Percentiles rank a stretch among this genome's conserved stretches.
Evolutionary conservation across 2,329 filamentous ascomycete species (phyloP).

Genomic region (Chrysoporthe deuterocubensis): DNA sequence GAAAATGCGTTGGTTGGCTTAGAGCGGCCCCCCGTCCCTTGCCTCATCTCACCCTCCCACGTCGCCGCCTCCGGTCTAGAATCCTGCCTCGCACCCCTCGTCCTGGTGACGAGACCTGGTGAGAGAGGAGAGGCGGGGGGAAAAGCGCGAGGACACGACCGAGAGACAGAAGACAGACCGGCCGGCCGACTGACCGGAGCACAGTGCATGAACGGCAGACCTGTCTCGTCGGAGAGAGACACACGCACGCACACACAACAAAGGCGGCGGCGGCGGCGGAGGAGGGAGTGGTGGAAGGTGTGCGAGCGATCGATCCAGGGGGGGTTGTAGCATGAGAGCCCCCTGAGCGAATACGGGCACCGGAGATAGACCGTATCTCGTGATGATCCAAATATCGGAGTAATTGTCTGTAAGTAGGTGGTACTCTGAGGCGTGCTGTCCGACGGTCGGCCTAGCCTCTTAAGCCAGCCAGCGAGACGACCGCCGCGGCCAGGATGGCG

Average conservation of each 20-base stretch:
- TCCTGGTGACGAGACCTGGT: background rate
- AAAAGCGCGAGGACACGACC: background rate
- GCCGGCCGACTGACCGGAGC: too few relatives aligned
- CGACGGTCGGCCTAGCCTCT: constrained; percentile 11
- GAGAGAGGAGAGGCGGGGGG: background rate
- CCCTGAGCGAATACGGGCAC: background rate
- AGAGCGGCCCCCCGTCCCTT: constrained; percentile 1
- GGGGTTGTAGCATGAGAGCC: too few relatives aligned
- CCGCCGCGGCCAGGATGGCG: too few relatives aligned
- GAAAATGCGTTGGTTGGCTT: constrained; percentile 12
- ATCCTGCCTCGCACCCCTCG: background rate
- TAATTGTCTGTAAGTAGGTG: background rate
- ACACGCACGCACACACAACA: too few relatives aligned
- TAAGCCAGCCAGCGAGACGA: too few relatives aligned
- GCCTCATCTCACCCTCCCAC: constrained; percentile 2
- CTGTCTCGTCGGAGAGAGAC: too few relatives aligned
- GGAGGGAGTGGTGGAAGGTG: too few relatives aligned
- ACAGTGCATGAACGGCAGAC: too few relatives aligned
- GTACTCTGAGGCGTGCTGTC: too few relatives aligned
- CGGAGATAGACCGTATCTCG: background rate
- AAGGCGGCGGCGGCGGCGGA: too few relatives aligned
- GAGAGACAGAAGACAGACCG: background rate
- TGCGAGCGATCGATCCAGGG: too few relatives aligned
- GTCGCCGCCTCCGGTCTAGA: background rate
- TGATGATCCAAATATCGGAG: background rate